Percentiles rank a stretch among this genome's conserved stretches.
Conservation (phyloP, 2,329 filamentous ascomycete species). For the Zalaria obscura region DNA sequence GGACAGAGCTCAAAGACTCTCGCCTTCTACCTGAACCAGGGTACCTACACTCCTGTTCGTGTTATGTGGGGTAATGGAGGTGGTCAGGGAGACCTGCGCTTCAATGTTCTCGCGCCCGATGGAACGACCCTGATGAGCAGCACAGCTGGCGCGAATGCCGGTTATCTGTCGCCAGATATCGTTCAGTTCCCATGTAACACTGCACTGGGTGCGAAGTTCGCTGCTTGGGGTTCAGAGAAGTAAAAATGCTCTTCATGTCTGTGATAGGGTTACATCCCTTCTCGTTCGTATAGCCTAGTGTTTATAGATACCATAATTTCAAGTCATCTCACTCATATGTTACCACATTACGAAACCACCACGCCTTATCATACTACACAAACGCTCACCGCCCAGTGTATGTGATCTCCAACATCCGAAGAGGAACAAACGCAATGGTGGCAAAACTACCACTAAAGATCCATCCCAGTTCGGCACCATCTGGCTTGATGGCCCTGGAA, state of each 20-base stretch:
- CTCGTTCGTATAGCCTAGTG: no score
- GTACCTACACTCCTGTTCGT: constrained; percentile 3
- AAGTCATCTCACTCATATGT: no score
- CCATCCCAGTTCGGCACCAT: no score
- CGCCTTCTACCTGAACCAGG: constrained; percentile 2
- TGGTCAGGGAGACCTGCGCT: neutral
- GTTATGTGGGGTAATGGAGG: constrained; percentile 3
- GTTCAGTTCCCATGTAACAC: constrained; percentile 4
- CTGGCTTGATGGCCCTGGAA: no score
- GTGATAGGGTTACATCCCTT: neutral
- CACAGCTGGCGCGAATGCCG: neutral
- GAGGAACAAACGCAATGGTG: no score
- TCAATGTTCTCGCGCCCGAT: constrained; percentile 4
- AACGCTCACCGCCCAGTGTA: no score
- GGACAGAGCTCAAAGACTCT: neutral
- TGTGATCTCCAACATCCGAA: no score
- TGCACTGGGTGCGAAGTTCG: neutral
- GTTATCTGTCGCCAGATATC: constrained; percentile 1
- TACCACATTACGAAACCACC: no score
- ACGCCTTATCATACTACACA: no score
- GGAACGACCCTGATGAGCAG: constrained; percentile 1
- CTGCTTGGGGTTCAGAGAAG: constrained; percentile 4
- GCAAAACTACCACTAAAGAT: no score
- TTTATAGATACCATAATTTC: no score
- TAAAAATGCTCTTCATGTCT: neutral